Evolutionary conservation across 2,329 filamentous ascomycete genomes (phyloP).

Genomic region (Lizonia empirigonia): DNA sequence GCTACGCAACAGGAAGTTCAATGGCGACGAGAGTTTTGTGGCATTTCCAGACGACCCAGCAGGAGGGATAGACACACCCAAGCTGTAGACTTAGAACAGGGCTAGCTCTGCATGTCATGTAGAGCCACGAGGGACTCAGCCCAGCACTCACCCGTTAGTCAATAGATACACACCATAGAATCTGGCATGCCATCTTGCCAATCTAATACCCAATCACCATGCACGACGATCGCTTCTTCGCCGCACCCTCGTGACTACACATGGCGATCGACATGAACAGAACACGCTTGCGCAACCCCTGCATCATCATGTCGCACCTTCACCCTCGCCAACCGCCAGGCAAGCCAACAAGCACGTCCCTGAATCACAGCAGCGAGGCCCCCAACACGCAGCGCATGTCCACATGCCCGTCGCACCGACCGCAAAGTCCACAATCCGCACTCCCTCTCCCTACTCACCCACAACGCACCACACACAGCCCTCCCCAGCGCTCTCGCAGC

Average conservation of each 20-base stretch:
- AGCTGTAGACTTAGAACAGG: constrained; percentile 25
- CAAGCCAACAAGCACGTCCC: neutral
- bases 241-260: neutral
- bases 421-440: neutral
- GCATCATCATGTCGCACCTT: neutral
- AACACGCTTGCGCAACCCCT: neutral
- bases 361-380: neutral
- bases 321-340: neutral
- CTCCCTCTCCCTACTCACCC: neutral
- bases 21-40: constrained; percentile 46
- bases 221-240: neutral
- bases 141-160: neutral
- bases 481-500: neutral
- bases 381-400: neutral
- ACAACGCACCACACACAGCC: neutral
- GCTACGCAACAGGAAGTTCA: constrained; percentile 38
- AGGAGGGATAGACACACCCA: constrained; percentile 25
- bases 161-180: neutral
- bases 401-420: neutral
- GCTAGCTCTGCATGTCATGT: neutral
- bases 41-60: constrained; percentile 31
- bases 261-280: neutral
- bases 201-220: neutral
- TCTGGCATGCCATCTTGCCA: neutral
- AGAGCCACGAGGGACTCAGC: neutral